These are phyloP conservation scores for Camellia oleifera DNA, from an alignment of 179 eudicot genomes.

Conservation along the genomic window DNA sequence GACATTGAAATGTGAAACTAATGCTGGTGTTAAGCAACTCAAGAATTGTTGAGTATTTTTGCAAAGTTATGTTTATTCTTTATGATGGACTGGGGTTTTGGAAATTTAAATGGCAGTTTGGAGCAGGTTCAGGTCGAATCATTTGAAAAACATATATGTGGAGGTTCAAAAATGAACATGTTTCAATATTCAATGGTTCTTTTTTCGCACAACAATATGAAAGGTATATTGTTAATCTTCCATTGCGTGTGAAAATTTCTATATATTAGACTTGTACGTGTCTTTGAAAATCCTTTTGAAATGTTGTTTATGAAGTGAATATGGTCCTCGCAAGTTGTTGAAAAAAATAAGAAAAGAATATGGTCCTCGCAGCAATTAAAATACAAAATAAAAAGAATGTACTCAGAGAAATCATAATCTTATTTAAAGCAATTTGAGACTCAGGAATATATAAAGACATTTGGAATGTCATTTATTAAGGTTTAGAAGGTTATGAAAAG, in stretches of 20 bases:
- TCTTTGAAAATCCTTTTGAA: background rate
- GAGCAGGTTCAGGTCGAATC: slow-evolving; percentile 50
- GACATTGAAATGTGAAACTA: background rate
- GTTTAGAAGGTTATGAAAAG: background rate
- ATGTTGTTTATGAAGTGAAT: slow-evolving; percentile 2
- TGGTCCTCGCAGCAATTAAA: background rate
- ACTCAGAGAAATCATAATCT: background rate
- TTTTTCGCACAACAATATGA: slow-evolving; percentile 27
- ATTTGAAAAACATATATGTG: slow-evolving; percentile 36
- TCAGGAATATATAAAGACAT: background rate
- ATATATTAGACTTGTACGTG: background rate
- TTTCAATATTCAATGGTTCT: slow-evolving; percentile 56
- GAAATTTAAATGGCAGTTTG: slow-evolving; percentile 47
- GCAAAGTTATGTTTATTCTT: slow-evolving; percentile 4
- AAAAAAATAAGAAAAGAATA: background rate
- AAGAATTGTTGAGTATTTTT: slow-evolving; percentile 8
- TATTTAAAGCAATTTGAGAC: background rate
- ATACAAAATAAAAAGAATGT: background rate
- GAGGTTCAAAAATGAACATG: slow-evolving; percentile 35
- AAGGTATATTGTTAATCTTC: slow-evolving; percentile 32
- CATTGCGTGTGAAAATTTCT: background rate
- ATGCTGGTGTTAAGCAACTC: background rate
- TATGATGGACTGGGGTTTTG: slow-evolving; percentile 18
- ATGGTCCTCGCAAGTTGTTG: background rate
- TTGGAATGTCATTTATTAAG: background rate